These are phyloP conservation scores for Aspergillus pseudotamarii DNA, from an alignment of 2,329 filamentous ascomycete species.

Conservation along the genomic window DNA sequence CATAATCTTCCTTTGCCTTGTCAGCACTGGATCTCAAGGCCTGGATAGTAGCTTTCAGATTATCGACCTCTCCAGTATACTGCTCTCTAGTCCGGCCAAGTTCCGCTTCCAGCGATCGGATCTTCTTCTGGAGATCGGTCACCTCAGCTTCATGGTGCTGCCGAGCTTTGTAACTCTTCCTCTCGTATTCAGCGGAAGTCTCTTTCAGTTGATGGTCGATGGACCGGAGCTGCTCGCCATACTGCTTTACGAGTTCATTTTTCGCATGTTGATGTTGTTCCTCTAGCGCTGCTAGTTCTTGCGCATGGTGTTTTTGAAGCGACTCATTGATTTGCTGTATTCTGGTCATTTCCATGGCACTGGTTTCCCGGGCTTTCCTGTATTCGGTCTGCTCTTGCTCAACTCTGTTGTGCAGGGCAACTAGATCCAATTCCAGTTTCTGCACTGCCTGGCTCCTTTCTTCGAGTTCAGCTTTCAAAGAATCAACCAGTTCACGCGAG, in stretches of 20 bases:
- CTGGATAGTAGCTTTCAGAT: slow-evolving; percentile 60
- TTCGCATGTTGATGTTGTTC: slow-evolving; percentile 50
- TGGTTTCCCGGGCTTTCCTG: slow-evolving; percentile 64
- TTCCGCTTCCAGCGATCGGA: slow-evolving; percentile 60
- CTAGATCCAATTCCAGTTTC: slow-evolving; percentile 58
- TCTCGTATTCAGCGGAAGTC: slow-evolving; percentile 44
- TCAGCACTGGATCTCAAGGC: slow-evolving; percentile 54
- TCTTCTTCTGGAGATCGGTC: slow-evolving; percentile 63
- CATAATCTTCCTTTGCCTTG: slow-evolving; percentile 62
- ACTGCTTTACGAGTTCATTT: slow-evolving; percentile 46
- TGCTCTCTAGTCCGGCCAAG: slow-evolving; percentile 53
- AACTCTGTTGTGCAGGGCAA: slow-evolving; percentile 57
- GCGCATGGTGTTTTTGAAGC: slow-evolving; percentile 70
- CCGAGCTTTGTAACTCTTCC: slow-evolving; percentile 39
- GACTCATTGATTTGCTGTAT: slow-evolving; percentile 70
- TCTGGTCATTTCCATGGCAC: slow-evolving; percentile 56
- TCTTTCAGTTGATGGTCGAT: slow-evolving; percentile 53
- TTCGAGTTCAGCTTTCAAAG: slow-evolving; percentile 74
- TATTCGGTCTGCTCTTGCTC: slow-evolving; percentile 76
- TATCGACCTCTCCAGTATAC: slow-evolving; percentile 59
- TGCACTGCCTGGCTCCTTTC: slow-evolving; percentile 67
- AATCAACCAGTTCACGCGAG: slow-evolving; percentile 90
- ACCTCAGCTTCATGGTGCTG: slow-evolving; percentile 61
- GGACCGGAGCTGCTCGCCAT: slow-evolving; percentile 50
- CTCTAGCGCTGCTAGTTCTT: slow-evolving; percentile 61